Conservation (phyloP, 192 early-diverging fungal species). For the Coemansia sp. region DNA sequence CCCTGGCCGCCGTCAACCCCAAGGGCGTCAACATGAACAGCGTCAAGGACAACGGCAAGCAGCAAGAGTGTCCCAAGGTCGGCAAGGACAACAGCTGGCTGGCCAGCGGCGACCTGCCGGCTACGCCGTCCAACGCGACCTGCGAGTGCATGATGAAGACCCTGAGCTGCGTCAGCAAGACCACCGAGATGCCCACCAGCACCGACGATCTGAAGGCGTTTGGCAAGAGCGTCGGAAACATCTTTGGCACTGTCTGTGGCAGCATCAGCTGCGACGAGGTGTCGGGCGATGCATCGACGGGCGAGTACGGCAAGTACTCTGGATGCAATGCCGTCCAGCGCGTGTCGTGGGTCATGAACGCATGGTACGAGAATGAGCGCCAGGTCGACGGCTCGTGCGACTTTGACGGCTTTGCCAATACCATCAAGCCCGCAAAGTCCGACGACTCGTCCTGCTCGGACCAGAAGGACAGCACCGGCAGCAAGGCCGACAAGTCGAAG, state of each 20-base stretch:
- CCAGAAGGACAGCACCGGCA: slow-evolving; percentile 15
- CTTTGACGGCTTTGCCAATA: slow-evolving; percentile 43
- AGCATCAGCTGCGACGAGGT: slow-evolving; percentile 33
- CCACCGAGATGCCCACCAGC: slow-evolving; percentile 17
- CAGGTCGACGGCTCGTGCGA: slow-evolving; percentile 40
- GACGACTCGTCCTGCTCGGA: slow-evolving; percentile 37
- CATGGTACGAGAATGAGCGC: slow-evolving; percentile 39
- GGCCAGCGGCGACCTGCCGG: slow-evolving; percentile 52
- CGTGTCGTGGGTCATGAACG: slow-evolving; percentile 46
- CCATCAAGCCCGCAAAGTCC: slow-evolving; percentile 7
- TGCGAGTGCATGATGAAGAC: slow-evolving; percentile 63
- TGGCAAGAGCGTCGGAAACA: slow-evolving; percentile 21
- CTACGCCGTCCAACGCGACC: slow-evolving; percentile 55
- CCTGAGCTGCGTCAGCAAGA: slow-evolving; percentile 45
- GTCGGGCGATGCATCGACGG: slow-evolving; percentile 15
- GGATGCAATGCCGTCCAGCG: slow-evolving; percentile 40
- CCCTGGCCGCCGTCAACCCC: slow-evolving; percentile 50
- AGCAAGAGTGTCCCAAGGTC: slow-evolving; percentile 46
- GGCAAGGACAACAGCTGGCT: slow-evolving; percentile 49
- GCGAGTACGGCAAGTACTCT: slow-evolving; percentile 46
- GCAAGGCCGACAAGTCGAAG: background rate
- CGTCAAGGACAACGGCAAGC: slow-evolving; percentile 39
- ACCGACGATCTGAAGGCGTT: slow-evolving; percentile 13
- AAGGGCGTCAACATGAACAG: slow-evolving; percentile 52
- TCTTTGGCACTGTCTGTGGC: slow-evolving; percentile 40